These are phyloP conservation scores for Fomitiporia mediterranea DNA, from an alignment of 1,284 basidiomycete genomes.

Conservation along the genomic window DNA sequence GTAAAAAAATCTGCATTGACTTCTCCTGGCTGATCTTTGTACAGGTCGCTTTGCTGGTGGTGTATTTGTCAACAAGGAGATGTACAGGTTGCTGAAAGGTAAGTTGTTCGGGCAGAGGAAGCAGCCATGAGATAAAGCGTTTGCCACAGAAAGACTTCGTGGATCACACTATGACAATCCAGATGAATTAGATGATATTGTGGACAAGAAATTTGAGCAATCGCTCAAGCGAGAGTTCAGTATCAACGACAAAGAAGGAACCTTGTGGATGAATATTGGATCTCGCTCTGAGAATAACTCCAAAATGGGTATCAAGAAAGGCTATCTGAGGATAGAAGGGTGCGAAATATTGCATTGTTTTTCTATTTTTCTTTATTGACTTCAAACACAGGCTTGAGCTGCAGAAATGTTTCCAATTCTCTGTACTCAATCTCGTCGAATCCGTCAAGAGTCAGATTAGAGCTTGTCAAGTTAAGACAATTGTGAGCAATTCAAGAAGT, in stretches of 20 bases:
- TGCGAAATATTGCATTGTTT: slow-evolving; percentile 28
- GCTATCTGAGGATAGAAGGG: slow-evolving; percentile 67
- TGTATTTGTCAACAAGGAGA: slow-evolving; percentile 58
- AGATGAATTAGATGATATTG: slow-evolving; percentile 61
- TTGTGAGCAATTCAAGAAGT: too few species aligned
- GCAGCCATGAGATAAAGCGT: not conserved
- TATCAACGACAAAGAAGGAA: slow-evolving; percentile 55
- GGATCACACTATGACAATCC: slow-evolving; percentile 47
- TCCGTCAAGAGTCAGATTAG: slow-evolving; percentile 67
- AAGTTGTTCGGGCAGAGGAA: not conserved
- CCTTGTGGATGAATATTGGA: slow-evolving; percentile 68
- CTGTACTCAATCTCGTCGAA: slow-evolving; percentile 63
- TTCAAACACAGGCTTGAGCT: slow-evolving; percentile 54
- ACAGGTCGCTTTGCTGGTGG: slow-evolving; percentile 72
- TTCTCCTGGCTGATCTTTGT: not conserved
- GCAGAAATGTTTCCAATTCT: slow-evolving; percentile 68
- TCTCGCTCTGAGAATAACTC: slow-evolving; percentile 67
- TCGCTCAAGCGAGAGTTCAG: slow-evolving; percentile 73
- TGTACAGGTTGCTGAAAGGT: not conserved
- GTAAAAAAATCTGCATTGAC: not conserved
- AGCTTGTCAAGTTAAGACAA: slow-evolving; percentile 57
- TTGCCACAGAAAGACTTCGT: slow-evolving; percentile 1
- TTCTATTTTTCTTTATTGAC: not conserved
- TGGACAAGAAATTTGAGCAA: slow-evolving; percentile 67
- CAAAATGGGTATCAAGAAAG: slow-evolving; percentile 60